Evolutionary conservation across 345 rosid genomes (phyloP).

Genomic region (Eucalyptus paniculata): DNA sequence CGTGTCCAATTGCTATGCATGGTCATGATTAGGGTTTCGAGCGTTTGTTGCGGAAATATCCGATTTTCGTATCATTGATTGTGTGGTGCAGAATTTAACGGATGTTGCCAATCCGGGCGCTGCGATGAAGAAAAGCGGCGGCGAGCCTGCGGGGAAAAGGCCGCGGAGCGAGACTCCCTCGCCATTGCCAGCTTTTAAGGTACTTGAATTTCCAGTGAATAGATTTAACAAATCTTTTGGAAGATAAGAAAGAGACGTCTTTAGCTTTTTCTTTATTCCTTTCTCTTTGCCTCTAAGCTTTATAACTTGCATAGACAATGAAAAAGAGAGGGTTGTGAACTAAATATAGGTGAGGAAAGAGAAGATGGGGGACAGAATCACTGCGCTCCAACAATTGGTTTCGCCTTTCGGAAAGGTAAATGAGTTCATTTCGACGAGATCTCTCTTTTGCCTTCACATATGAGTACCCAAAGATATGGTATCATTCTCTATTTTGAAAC

Average conservation of each 20-base stretch:
- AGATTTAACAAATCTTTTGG: not conserved
- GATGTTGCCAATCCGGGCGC: slow-evolving; percentile 31
- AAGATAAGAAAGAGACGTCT: not conserved
- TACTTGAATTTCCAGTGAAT: slow-evolving; percentile 1
- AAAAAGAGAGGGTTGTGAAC: not conserved
- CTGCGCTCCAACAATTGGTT: slow-evolving; percentile 99
- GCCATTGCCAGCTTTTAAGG: slow-evolving; percentile 91
- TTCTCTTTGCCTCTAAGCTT: not conserved
- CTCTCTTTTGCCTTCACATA: not conserved
- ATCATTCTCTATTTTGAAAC: not conserved
- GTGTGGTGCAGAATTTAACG: slow-evolving; percentile 12
- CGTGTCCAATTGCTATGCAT: not conserved
- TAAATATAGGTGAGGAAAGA: slow-evolving; percentile 83
- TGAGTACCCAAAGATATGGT: not conserved
- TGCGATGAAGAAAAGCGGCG: slow-evolving; percentile 60
- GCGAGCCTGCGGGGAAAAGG: slow-evolving; percentile 54
- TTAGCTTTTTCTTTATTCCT: not conserved
- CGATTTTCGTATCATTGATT: not conserved
- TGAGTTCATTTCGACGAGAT: not conserved
- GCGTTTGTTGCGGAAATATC: not conserved
- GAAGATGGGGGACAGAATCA: slow-evolving; percentile 99
- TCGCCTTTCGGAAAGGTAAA: slow-evolving; percentile 99
- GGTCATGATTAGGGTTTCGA: slow-evolving; percentile 11
- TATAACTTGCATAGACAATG: not conserved
- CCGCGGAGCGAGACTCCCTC: slow-evolving; percentile 65